phyloP scores from a whole-genome alignment of 495 filamentous ascomycete species.

The Penicillium cosmopolitanum region DNA sequence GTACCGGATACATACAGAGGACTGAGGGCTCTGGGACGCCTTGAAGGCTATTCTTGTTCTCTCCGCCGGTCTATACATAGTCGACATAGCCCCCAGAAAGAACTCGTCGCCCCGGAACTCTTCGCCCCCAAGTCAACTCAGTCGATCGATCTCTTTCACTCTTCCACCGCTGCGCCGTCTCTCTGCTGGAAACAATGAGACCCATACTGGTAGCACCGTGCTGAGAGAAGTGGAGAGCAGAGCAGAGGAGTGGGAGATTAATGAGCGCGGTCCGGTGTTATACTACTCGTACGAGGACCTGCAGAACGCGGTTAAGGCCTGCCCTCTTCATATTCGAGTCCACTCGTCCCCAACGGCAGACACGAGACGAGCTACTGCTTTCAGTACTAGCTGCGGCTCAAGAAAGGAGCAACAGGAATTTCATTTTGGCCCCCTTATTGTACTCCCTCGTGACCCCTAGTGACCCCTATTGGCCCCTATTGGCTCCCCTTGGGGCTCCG shows the following conservation, averaged over 20 bases:
- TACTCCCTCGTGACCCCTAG: too few relatives aligned
- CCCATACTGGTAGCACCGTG: not conserved
- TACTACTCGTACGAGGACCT: too few relatives aligned
- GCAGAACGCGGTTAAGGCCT: not conserved
- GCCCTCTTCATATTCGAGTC: not conserved
- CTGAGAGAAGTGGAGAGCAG: not conserved
- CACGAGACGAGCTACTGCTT: constrained; percentile 16
- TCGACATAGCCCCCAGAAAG: too few relatives aligned
- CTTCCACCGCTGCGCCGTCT: not conserved
- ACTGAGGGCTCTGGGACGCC: too few relatives aligned
- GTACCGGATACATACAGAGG: too few relatives aligned
- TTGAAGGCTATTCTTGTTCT: not conserved
- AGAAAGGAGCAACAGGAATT: not conserved
- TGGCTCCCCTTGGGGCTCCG: too few relatives aligned
- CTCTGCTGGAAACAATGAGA: not conserved
- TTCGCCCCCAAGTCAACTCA: not conserved
- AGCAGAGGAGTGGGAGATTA: not conserved
- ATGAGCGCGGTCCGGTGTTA: not conserved
- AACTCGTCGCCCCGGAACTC: not conserved
- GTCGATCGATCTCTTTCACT: not conserved
- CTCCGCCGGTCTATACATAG: not conserved
- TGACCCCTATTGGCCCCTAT: too few relatives aligned
- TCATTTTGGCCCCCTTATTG: constrained; percentile 1
- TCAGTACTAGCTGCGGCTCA: constrained; percentile 12
- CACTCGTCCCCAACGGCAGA: not conserved